Percentiles rank a stretch among this genome's conserved stretches.
Evolutionary conservation across 352 stramenopile genomes (phyloP).

Genomic region (Globisporangium acanthophoron): DNA sequence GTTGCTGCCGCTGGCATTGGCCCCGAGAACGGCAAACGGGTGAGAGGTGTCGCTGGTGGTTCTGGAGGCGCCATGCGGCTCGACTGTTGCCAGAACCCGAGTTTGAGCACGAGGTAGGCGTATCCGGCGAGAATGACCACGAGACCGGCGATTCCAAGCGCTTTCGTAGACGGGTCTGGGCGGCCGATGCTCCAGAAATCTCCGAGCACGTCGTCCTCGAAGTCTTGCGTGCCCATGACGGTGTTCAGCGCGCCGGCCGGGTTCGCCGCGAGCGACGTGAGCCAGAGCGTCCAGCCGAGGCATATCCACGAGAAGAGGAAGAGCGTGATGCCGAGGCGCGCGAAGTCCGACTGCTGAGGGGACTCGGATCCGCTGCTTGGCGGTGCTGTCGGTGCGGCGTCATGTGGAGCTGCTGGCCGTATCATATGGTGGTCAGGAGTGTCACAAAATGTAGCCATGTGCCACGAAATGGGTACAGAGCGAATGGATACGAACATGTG

Average conservation of each 20-base stretch:
- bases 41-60: background rate
- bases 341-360: conserved; percentile 8
- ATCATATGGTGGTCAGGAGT: background rate
- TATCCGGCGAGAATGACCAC: conserved; percentile 4
- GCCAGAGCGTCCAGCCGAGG: conserved; percentile 13
- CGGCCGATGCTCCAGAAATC: conserved; percentile 9
- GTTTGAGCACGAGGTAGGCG: conserved; percentile 9
- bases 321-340: conserved; percentile 9
- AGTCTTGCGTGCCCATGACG: conserved; percentile 3
- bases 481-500: background rate
- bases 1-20: background rate
- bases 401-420: conserved; percentile 12
- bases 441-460: background rate
- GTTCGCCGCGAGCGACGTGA: conserved; percentile 6
- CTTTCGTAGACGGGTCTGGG: background rate
- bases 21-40: background rate
- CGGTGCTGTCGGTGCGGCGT: conserved; percentile 12
- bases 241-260: conserved; percentile 6
- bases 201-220: conserved; percentile 1
- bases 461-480: background rate
- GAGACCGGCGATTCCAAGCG: conserved; percentile 5
- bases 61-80: conserved; percentile 4
- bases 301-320: conserved; percentile 9
- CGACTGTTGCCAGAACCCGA: conserved; percentile 10
- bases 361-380: background rate